Conservation (phyloP, 768 basidiomycete genomes). For the Podaxis sp. region DNA sequence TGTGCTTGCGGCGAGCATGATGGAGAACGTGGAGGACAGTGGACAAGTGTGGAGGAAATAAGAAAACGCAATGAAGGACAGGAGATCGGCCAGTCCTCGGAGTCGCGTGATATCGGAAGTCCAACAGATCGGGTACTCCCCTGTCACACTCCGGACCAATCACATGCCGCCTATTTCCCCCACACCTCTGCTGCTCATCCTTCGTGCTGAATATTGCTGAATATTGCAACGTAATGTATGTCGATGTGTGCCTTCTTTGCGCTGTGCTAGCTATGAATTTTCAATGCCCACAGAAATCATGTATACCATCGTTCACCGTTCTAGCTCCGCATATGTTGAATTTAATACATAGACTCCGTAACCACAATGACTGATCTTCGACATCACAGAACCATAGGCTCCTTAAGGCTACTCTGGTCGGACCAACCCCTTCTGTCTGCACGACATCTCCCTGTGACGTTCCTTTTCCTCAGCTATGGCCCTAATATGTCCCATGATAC, state of each 20-base stretch:
- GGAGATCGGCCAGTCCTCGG: slow-evolving; percentile 8
- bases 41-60: slow-evolving; percentile 5
- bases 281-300: background rate
- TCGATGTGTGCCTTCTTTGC: background rate
- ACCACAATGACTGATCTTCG: background rate
- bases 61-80: slow-evolving; percentile 2
- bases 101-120: slow-evolving; percentile 21
- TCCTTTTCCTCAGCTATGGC: no score
- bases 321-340: background rate
- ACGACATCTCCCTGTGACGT: no score
- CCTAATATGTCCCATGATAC: background rate
- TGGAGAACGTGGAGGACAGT: slow-evolving; percentile 9
- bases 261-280: background rate
- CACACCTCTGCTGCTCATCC: background rate
- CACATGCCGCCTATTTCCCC: slow-evolving; percentile 15
- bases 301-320: background rate
- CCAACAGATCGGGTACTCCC: slow-evolving; percentile 3
- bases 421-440: no score
- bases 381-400: background rate
- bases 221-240: background rate
- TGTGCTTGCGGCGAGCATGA: slow-evolving; percentile 10
- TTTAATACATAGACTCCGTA: background rate
- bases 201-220: background rate
- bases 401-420: no score
- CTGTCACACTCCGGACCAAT: slow-evolving; percentile 15